Conservation (phyloP, 345 rosid species). For the Limnanthes douglasii region DNA sequence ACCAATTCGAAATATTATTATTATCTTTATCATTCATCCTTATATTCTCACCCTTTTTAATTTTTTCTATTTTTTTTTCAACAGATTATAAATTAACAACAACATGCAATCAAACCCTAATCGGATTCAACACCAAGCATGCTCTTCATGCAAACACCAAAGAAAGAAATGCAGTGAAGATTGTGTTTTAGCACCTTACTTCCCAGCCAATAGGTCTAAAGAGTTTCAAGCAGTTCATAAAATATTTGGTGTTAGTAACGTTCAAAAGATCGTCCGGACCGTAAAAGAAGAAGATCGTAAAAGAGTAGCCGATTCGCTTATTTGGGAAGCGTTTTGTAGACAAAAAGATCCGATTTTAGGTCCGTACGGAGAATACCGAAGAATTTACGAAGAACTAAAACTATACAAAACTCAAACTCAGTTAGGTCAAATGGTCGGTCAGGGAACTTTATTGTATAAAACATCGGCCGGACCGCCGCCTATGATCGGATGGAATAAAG, state of each 20-base stretch:
- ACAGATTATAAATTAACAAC: background rate
- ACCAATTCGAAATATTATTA: too few relatives aligned
- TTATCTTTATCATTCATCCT: too few relatives aligned
- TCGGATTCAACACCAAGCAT: conserved; percentile 13
- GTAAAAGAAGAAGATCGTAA: conserved; percentile 31
- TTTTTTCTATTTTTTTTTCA: conserved; percentile 3
- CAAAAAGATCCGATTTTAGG: conserved; percentile 54
- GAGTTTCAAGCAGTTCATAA: conserved; percentile 25
- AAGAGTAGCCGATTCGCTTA: conserved; percentile 35
- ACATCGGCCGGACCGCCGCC: too few relatives aligned
- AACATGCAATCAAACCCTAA: background rate
- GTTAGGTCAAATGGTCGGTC: too few relatives aligned
- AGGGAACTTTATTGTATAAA: too few relatives aligned
- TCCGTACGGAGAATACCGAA: conserved; percentile 38
- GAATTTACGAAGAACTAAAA: conserved; percentile 35
- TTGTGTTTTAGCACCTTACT: conserved; percentile 17
- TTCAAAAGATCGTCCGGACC: conserved; percentile 32
- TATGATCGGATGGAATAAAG: too few relatives aligned
- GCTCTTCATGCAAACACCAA: conserved; percentile 25
- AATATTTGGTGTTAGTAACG: conserved; percentile 21
- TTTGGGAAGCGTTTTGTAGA: conserved; percentile 76
- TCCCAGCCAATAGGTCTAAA: conserved; percentile 14
- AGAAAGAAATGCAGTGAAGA: conserved; percentile 21
- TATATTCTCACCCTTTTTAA: conserved; percentile 6
- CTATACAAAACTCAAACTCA: conserved; percentile 26